phyloP scores from a whole-genome alignment of 179 eudicot species.

The Dionaea muscipula region DNA sequence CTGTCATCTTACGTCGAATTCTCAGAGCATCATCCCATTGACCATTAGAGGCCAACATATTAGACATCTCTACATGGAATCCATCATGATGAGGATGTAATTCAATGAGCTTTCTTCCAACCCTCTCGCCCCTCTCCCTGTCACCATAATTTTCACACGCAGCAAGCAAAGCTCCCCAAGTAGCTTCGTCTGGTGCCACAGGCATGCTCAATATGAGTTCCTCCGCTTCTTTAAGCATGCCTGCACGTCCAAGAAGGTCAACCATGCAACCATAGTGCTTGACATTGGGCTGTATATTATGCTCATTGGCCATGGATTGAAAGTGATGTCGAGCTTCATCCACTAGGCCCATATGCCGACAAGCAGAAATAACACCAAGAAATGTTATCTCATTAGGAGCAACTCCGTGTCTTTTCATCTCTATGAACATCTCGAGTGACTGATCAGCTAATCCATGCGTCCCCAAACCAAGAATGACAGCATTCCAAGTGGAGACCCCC shows the following conservation, averaged over 20 bases:
- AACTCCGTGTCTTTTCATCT: conserved; percentile 36
- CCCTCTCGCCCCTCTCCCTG: conserved; percentile 49
- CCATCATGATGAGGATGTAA: conserved; percentile 61
- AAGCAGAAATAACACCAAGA: conserved; percentile 54
- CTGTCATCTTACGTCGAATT: conserved; percentile 34
- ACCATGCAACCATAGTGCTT: conserved; percentile 73
- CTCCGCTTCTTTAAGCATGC: conserved; percentile 56
- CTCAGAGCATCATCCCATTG: conserved; percentile 38
- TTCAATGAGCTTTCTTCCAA: conserved; percentile 41
- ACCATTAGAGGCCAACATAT: conserved; percentile 51
- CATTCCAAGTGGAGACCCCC: conserved; percentile 56
- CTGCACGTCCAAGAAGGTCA: conserved; percentile 60
- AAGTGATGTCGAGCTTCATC: conserved; percentile 35
- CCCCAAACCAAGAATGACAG: conserved; percentile 49
- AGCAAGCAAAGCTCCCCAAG: conserved; percentile 61
- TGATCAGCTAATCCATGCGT: conserved; percentile 37
- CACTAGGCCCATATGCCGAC: conserved; percentile 58
- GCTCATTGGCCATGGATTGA: conserved; percentile 27
- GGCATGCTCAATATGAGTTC: conserved; percentile 49
- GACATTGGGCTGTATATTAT: conserved; percentile 41
- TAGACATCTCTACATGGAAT: conserved; percentile 39
- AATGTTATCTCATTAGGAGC: conserved; percentile 54
- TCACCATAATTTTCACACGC: conserved; percentile 49
- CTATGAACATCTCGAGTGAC: conserved; percentile 36
- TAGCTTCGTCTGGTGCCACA: conserved; percentile 46